Evolutionary conservation across 345 rosid genomes (phyloP).

Genomic region (Hirschfeldia incana): DNA sequence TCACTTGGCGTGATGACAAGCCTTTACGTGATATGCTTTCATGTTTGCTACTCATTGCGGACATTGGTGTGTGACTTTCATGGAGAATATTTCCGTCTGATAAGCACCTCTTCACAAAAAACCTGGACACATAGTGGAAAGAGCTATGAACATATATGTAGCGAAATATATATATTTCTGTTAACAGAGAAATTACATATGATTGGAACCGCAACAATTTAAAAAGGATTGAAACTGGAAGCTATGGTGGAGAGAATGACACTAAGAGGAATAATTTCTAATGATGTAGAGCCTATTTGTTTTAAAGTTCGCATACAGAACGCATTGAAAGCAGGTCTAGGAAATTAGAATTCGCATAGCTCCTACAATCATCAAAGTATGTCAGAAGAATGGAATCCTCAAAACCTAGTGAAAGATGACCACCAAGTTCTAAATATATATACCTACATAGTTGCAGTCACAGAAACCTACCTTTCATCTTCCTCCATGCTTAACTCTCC

Average conservation of each 20-base stretch:
- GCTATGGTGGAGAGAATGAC: background rate
- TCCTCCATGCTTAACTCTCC: slow-evolving; percentile 51
- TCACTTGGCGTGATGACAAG: background rate
- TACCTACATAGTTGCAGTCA: slow-evolving; percentile 23
- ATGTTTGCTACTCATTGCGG: background rate
- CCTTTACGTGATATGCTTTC: background rate
- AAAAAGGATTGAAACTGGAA: background rate
- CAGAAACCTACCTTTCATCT: slow-evolving; percentile 65
- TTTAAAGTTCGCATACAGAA: slow-evolving; percentile 6
- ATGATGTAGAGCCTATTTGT: slow-evolving; percentile 6
- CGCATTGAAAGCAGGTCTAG: background rate
- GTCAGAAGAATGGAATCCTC: background rate
- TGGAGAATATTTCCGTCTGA: background rate
- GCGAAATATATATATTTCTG: background rate
- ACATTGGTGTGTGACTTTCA: background rate
- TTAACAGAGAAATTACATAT: background rate
- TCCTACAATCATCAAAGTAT: slow-evolving; percentile 14
- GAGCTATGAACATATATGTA: background rate
- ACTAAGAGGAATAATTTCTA: background rate
- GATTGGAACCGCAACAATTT: background rate
- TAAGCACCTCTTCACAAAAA: background rate
- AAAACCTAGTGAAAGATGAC: slow-evolving; percentile 6
- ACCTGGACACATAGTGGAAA: background rate
- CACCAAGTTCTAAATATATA: background rate
- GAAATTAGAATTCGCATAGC: background rate